Base-by-base conservation (phyloP, 164 flowering plant genomes). In the Stephania japonica region DNA sequence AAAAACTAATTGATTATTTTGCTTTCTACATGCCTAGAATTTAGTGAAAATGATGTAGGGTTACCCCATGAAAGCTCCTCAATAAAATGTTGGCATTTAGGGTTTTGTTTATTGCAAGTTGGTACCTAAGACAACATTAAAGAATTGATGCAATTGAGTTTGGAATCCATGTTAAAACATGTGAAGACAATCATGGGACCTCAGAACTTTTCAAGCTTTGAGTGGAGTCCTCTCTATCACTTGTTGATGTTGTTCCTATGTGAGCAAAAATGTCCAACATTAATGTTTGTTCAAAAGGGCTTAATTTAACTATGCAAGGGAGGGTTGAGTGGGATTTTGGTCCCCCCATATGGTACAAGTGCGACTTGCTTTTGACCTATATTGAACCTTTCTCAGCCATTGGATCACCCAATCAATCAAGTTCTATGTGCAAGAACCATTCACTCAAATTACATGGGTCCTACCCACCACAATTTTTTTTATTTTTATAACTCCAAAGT, bases 141-240 rank as follows among this genome's bases (percentile, higher is more conserved):
- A 70, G 18, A 74, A 79, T 16, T 67, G 49, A 77, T 65, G 75
- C 77, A 77, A 69, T 70, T 80, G 59, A 74, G 79, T 82, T 74
- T 84, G 85, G 86, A 77, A 81, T 81, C 87, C 86, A 87, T 82
- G 62, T 56, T 56, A 76, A 67, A 66, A 67, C 79, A 76, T 76
- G 87, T 82, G 89, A 84, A 47, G 81, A 84, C 89, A 87, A 84
- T 83, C 78, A 83, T 84, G 79, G 83, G 82, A 61, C 32, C 41
- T 77, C 43, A 63, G 61, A 81, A 73, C 69, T 72, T 78, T 66
- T 65, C 70, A 67, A 64, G 19, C 38, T 25, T 74, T 69, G 66
- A 77, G 85, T 78, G 84, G 79, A 67, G 64, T 74, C 76, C 70
- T 68, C 19, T 56, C 62, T 56, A 16, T n/a, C n/a, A 16, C 62